Percentiles rank a stretch among this genome's conserved stretches.
phyloP scores from a whole-genome alignment of 495 filamentous ascomycete genomes.

The Tuber calosporum region DNA sequence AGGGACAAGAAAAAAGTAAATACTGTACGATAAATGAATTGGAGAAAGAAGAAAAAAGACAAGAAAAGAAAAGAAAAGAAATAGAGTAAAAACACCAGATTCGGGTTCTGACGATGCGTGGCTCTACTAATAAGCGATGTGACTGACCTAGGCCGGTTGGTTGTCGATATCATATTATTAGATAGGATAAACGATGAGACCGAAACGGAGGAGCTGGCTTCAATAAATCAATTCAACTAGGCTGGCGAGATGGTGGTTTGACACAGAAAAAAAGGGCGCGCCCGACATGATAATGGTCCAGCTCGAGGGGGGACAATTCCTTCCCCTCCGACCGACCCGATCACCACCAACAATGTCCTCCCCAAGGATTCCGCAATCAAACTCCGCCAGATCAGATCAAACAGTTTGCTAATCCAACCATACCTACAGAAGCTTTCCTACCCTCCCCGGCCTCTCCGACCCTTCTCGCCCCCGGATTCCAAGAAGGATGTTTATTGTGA shows the following conservation, averaged over 20 bases:
- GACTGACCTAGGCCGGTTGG: background rate
- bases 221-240: no score
- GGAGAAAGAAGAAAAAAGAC: background rate
- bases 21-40: background rate
- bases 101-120: background rate
- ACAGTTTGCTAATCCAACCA: background rate
- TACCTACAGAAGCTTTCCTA: background rate
- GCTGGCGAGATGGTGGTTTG: background rate
- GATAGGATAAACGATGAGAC: background rate
- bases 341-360: background rate
- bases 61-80: background rate
- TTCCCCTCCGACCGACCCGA: background rate
- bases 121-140: background rate
- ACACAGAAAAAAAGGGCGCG: background rate
- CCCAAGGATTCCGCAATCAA: constrained; percentile 4
- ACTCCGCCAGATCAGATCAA: background rate
- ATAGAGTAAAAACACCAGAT: background rate
- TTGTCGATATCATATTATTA: background rate
- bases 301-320: background rate
- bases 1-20: background rate
- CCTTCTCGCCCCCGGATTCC: background rate
- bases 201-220: background rate
- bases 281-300: background rate
- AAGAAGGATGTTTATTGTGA: background rate
- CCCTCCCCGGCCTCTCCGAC: background rate